Base-by-base conservation (phyloP, 805 yeast species). In the Blastobotrys peoriensis region DNA sequence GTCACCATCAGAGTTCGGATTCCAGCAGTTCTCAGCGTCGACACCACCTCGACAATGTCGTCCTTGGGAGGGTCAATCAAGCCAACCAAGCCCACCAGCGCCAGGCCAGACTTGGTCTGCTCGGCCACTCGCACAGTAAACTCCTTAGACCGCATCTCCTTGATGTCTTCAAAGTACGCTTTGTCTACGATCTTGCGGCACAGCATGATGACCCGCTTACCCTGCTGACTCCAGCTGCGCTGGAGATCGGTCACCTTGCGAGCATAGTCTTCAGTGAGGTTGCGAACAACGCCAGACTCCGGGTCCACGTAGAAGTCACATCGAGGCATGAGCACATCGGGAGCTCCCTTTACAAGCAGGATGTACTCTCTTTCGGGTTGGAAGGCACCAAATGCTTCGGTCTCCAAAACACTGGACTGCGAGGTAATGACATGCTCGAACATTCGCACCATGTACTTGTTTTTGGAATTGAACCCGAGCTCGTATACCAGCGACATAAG, bases 311-410 rank as follows among this genome's bases (percentile, higher is more conserved):
- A 66, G 27, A 54, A 60, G 19, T 64, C 58, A 41, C 77, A 74
- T 42, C 73, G 61, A 2, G 57, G 60, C 37, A 76, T 55, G 33
- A 76, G 54, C 41, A 71, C 63, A 58, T 76, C 81, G 19, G 78
- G 79, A 0, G 81, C 81, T 49, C 81, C 81, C 55, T 76, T 76
- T 13, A 76, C 70, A 42, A 70, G 67, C 27, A 70, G 51, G 8
- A 28, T 20, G 16, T 16, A 17, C 3, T 41, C 38, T 8, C 13
- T 13, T 25, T 25, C 10, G 13, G 30, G 13, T 25, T 25, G 30
- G 13, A 25, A 25, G 13, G 30, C 13, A 25, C 30, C 30, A 25
- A 25, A 25, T 8, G 30, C 30, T 25, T 25, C 30, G 13, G 30
- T 25, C 13, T 25, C 30, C 30, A 25, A 13, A 25, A 13, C 30